Base-by-base conservation (phyloP, 2,329 filamentous ascomycete species). In the Diaporthe sp. region DNA sequence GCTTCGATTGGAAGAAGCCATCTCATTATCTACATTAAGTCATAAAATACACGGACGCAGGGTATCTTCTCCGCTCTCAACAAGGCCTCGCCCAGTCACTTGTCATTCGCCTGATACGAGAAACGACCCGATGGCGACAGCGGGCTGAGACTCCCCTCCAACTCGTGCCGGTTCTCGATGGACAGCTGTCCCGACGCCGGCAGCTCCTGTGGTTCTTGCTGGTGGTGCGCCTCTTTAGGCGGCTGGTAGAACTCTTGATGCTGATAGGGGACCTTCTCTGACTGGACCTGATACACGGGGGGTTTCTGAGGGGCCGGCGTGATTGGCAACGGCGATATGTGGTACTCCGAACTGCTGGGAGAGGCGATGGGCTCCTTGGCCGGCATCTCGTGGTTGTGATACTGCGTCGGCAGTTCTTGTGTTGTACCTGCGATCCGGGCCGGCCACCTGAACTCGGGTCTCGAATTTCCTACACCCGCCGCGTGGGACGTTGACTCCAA, bases 371-470 rank as follows among this genome's bases (percentile, higher is more conserved):
- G 3, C 28, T 60, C 70, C 70, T 75, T 75, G 25, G 67, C 70
- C 20, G 61, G 60, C 47, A 72, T 25, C 61, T 55, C 39, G 60
- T 58, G 73, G 42, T 31, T 39, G 17, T 72, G 68, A 28, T 70
- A 39, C 20, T 70, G 72, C n/a, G 68, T 72, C 47, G 74, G 53
- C 55, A 74, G 47, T 31, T 65, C 61, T 47, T 25, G 22, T 12
- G 55, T 22, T 4, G 68, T 34, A 1, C 44, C 73, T 47, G 67
- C 57, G 22, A 75, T 74, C 25, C 75, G 70, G 25, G 68, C 37
- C 17, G 73, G 73, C 75, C 75, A 76, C 8, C 57, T 68, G 28
- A 76, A 76, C 25, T 75, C 60, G 37, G 75, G 71, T 13, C 67
- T 76, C 37, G 61, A 63, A n/a, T 55, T 34, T 4, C 65, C 65